phyloP scores from a whole-genome alignment of 352 stramenopile species.

The Globisporangium paddicum region DNA sequence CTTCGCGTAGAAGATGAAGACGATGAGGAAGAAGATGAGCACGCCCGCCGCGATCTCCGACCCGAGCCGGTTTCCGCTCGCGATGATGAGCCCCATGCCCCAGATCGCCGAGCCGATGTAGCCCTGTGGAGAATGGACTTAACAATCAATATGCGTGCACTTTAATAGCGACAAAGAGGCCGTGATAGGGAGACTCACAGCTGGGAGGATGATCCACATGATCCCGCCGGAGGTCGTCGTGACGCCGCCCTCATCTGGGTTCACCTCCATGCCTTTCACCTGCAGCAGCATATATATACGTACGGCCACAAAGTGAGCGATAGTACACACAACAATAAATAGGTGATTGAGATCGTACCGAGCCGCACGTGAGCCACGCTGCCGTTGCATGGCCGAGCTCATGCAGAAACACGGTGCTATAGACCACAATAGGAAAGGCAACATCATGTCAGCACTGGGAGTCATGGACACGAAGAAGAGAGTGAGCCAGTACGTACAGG shows the following conservation, averaged over 20 bases:
- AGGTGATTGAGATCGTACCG: conserved; percentile 31
- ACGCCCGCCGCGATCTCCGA: conserved; percentile 73
- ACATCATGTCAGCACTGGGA: neutral
- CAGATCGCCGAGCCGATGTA: conserved; percentile 85
- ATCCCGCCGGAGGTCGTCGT: conserved; percentile 76
- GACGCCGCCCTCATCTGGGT: conserved; percentile 84
- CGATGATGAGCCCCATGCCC: conserved; percentile 84
- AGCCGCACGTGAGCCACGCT: conserved; percentile 83
- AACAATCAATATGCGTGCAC: neutral
- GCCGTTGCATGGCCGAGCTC: conserved; percentile 81
- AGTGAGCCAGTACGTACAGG: conserved; percentile 59
- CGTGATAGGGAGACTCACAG: conserved; percentile 25
- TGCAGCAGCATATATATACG: conserved; percentile 7
- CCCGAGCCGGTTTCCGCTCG: conserved; percentile 45
- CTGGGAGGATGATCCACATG: conserved; percentile 70
- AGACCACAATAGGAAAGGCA: neutral
- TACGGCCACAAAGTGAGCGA: no score
- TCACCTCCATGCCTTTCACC: conserved; percentile 87
- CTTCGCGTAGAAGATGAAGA: conserved; percentile 87
- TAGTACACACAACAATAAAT: no score
- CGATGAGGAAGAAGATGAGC: conserved; percentile 83
- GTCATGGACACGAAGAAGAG: neutral
- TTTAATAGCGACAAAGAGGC: neutral
- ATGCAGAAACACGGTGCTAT: conserved; percentile 84
- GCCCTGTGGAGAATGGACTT: conserved; percentile 28